Conservation (phyloP, 2,329 filamentous ascomycete species). For the Colletotrichum orchidophilum region DNA sequence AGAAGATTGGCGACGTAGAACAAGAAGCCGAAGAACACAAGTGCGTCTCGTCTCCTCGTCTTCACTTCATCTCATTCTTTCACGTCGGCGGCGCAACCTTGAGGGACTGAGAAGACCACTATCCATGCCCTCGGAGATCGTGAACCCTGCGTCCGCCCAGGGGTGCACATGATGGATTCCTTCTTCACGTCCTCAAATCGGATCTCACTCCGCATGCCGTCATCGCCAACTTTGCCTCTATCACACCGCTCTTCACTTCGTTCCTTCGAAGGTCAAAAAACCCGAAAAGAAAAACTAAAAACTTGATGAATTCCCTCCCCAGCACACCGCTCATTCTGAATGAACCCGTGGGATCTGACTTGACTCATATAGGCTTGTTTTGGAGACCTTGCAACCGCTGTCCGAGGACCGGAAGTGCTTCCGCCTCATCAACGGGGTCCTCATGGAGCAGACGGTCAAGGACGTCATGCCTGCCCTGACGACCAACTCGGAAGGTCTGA, state of each 20-base stretch:
- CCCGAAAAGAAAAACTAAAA: no score
- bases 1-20: slow-evolving; percentile 97
- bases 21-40: slow-evolving; percentile 98
- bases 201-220: slow-evolving; percentile 22
- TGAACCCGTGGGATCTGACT: neutral
- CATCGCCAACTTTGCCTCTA: neutral
- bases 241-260: slow-evolving; percentile 25
- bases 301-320: neutral
- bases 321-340: slow-evolving; percentile 19
- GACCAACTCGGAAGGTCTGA: slow-evolving; percentile 93
- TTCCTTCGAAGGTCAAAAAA: neutral
- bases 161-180: neutral
- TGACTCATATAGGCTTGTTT: slow-evolving; percentile 74
- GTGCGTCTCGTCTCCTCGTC: slow-evolving; percentile 63
- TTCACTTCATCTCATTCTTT: slow-evolving; percentile 8
- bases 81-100: slow-evolving; percentile 10
- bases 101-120: neutral
- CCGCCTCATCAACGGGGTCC: slow-evolving; percentile 96
- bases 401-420: slow-evolving; percentile 93
- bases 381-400: slow-evolving; percentile 89
- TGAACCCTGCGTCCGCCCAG: neutral
- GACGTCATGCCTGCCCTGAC: slow-evolving; percentile 91
- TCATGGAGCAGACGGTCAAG: slow-evolving; percentile 92
- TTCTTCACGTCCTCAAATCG: slow-evolving; percentile 9
- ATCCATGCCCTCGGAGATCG: neutral